These are phyloP conservation scores for Colletotrichum theobromicola DNA, from an alignment of 2,329 filamentous ascomycete species.

Conservation along the genomic window DNA sequence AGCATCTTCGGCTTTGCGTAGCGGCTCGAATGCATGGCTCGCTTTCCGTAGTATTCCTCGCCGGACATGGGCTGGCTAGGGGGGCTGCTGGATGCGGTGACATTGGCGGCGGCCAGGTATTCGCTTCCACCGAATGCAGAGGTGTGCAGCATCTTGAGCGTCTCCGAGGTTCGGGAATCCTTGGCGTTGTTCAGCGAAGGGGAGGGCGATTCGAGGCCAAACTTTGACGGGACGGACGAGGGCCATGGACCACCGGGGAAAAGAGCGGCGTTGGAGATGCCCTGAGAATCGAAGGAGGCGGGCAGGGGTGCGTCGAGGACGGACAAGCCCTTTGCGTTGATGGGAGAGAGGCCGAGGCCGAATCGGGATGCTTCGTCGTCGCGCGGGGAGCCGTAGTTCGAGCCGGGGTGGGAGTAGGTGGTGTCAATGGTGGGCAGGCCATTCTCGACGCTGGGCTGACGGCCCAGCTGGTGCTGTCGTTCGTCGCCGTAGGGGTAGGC, in stretches of 20 bases:
- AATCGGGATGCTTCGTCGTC: constrained; percentile 65
- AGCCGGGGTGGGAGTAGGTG: constrained; percentile 59
- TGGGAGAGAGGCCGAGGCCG: constrained; percentile 81
- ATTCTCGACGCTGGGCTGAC: constrained; percentile 59
- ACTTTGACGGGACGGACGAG: constrained; percentile 90
- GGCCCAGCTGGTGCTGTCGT: constrained; percentile 47
- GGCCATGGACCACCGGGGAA: constrained; percentile 82
- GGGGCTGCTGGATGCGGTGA: constrained; percentile 44
- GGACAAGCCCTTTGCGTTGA: constrained; percentile 75
- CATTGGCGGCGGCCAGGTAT: constrained; percentile 57
- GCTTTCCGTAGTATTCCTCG: constrained; percentile 72
- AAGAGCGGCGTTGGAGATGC: constrained; percentile 88
- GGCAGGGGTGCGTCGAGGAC: constrained; percentile 91
- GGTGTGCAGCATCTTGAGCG: constrained; percentile 68
- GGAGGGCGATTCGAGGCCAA: constrained; percentile 85
- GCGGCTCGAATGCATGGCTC: constrained; percentile 73
- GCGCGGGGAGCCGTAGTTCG: constrained; percentile 81
- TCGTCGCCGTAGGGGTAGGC: constrained; percentile 46
- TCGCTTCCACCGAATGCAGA: constrained; percentile 72
- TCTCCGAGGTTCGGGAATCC: constrained; percentile 65
- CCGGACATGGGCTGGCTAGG: constrained; percentile 55
- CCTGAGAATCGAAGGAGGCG: constrained; percentile 95
- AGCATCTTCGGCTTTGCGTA: constrained; percentile 71
- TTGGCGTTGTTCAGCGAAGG: constrained; percentile 71
- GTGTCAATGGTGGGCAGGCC: constrained; percentile 64